Conservation (phyloP, 306 rosid genomes). For the Urtica urens region DNA sequence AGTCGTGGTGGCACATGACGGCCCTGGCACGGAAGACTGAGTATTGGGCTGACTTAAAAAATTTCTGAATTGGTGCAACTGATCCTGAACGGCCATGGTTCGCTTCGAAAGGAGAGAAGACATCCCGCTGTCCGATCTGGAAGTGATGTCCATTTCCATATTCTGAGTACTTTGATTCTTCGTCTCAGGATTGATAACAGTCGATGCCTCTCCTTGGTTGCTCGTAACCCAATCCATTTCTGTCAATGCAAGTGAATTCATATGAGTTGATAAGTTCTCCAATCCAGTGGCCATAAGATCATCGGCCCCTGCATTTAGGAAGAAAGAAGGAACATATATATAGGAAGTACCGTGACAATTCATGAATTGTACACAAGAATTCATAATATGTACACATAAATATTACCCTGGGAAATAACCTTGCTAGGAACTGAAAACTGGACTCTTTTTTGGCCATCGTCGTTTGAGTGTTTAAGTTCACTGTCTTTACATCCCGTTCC, state of each 20-base stretch:
- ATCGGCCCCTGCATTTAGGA: conserved; percentile 72
- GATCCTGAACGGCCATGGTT: conserved; percentile 44
- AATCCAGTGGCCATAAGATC: conserved; percentile 66
- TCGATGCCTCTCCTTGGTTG: conserved; percentile 43
- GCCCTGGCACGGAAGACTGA: conserved; percentile 63
- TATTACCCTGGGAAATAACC: conserved; percentile 45
- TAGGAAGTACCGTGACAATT: conserved; percentile 24
- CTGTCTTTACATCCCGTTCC: conserved; percentile 20
- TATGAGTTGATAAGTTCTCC: conserved; percentile 76
- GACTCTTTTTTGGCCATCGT: conserved; percentile 40
- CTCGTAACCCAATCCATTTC: conserved; percentile 73
- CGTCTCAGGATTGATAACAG: conserved; percentile 33
- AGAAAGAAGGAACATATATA: conserved; percentile 37
- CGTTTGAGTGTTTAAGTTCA: conserved; percentile 24
- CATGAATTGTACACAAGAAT: conserved; percentile 17
- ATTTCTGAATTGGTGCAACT: conserved; percentile 54
- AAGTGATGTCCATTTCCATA: conserved; percentile 35
- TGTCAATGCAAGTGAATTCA: conserved; percentile 91
- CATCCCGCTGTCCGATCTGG: conserved; percentile 42
- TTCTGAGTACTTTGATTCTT: conserved; percentile 34
- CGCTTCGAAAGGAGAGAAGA: conserved; percentile 48
- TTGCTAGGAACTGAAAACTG: conserved; percentile 34
- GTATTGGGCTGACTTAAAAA: conserved; percentile 65
- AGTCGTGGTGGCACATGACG: conserved; percentile 77
- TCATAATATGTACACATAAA: conserved; percentile 7